Base-by-base conservation (phyloP, 192 early-diverging fungal species). In the Rhizophlyctis rosea region DNA sequence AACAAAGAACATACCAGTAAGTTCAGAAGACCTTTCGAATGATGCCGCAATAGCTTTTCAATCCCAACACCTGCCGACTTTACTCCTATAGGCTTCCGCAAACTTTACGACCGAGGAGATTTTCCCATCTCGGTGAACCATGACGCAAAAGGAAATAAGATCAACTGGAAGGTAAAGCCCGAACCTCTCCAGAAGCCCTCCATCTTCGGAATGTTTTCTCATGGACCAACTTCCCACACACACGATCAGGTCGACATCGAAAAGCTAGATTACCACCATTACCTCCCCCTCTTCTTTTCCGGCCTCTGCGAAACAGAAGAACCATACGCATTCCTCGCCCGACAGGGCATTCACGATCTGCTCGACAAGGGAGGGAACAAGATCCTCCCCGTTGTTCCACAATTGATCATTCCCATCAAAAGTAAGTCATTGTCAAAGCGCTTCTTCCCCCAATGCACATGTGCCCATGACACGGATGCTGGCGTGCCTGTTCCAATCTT, bases 161-260 rank as follows among this genome's bases (percentile, higher is more conserved):
- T 85, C 51, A 85, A 83, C 67, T 85, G 83, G 83, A 85, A 85
- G 67, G n/a, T 77, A 3, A 5, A 18, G 50, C 7, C 39, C 9
- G 7, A 7, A 18, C 18, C 39, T 61, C 39, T 44, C 39, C 9
- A 13, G 9, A 44, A 44, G 7, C 39, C 9, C 18, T 7, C 39
- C 39, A 44, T 18, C 25, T 52, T 21, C 16, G 28, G 18, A 67
- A 32, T 23, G 18, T 14, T 11, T 27, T 21, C 24, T 34, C 27
- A 29, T 28, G 73, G 13, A 21, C 16, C 34, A 29, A 54, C n/a
- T 16, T 13, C 2, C 49, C 79, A 77, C n/a, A n/a, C n/a, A n/a
- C n/a, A n/a, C n/a, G n/a, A n/a, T n/a, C n/a, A n/a, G n/a, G 82
- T 85, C 28, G 83, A 85, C 59, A 83, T 85, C 56, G 83, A 83